Percentiles rank a stretch among this genome's conserved stretches.
Evolutionary conservation across 768 basidiomycete species (phyloP).

Genomic region (Trametes meyenii): DNA sequence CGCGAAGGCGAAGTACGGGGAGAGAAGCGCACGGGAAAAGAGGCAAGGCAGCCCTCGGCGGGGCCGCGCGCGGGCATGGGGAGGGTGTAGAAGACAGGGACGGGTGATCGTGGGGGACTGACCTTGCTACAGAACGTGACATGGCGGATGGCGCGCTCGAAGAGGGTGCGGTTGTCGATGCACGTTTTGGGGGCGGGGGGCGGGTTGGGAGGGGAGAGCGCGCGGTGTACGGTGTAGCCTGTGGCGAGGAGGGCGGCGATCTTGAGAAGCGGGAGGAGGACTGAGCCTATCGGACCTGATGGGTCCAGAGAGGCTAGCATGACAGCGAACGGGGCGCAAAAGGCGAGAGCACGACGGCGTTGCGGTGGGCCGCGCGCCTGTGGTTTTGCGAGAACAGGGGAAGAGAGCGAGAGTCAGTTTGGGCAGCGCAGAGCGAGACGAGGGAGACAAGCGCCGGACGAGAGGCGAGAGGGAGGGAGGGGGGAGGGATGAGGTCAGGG

Average conservation of each 20-base stretch:
- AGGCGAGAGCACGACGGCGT: background rate
- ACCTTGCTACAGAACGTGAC: slow-evolving; percentile 34
- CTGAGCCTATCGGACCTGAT: background rate
- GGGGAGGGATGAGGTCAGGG: background rate
- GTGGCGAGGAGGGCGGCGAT: slow-evolving; percentile 26
- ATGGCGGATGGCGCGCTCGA: slow-evolving; percentile 30
- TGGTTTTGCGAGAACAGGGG: background rate
- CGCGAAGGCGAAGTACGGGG: slow-evolving; percentile 5
- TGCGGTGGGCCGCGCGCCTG: background rate
- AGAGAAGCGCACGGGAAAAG: background rate
- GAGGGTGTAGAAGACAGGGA: background rate
- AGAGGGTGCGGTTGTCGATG: slow-evolving; percentile 26
- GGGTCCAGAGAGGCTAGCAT: slow-evolving; percentile 5
- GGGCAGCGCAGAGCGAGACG: background rate
- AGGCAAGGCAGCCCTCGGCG: too few relatives aligned
- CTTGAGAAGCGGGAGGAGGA: slow-evolving; percentile 22
- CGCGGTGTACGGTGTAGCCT: slow-evolving; percentile 26
- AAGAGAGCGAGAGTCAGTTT: background rate
- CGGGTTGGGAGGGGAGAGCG: slow-evolving; percentile 31
- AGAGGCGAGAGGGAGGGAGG: background rate
- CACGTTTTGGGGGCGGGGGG: slow-evolving; percentile 27
- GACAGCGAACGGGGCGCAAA: background rate
- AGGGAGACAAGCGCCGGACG: background rate
- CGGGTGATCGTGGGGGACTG: background rate
- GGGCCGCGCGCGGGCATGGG: background rate